Percentiles rank a stretch among this genome's conserved stretches.
These are phyloP conservation scores for Drosera capensis DNA, from an alignment of 148 eudicot genomes.

Conservation along the genomic window DNA sequence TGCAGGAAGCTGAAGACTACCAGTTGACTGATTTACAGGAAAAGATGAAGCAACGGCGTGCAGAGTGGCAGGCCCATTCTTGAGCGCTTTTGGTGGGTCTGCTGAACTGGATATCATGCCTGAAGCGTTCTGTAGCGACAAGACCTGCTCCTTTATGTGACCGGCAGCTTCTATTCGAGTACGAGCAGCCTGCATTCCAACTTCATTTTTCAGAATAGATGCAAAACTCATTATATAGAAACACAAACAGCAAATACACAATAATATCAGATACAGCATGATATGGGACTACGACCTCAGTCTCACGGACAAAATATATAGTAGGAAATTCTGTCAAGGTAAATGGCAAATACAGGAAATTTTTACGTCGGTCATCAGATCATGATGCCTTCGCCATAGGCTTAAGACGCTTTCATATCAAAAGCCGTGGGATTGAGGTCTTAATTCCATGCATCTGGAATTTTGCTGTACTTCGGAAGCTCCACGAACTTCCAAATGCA, in stretches of 20 bases:
- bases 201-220: neutral
- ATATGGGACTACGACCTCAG: no score
- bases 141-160: slow-evolving; percentile 28
- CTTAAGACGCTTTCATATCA: no score
- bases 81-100: slow-evolving; percentile 12
- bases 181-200: slow-evolving; percentile 50
- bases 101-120: slow-evolving; percentile 11
- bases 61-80: slow-evolving; percentile 8
- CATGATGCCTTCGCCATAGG: no score
- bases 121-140: slow-evolving; percentile 16
- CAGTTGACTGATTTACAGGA: slow-evolving; percentile 14
- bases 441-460: no score
- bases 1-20: slow-evolving; percentile 12
- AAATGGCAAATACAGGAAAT: no score
- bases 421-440: no score
- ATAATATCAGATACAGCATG: neutral
- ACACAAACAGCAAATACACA: neutral
- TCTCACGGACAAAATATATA: no score
- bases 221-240: neutral
- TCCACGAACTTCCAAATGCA: no score
- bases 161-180: slow-evolving; percentile 31
- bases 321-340: no score
- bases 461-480: no score
- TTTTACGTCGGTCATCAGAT: no score
- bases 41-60: slow-evolving; percentile 7